Conservation (phyloP, 2,329 filamentous ascomycete genomes). For the Exophiala oligosperma region DNA sequence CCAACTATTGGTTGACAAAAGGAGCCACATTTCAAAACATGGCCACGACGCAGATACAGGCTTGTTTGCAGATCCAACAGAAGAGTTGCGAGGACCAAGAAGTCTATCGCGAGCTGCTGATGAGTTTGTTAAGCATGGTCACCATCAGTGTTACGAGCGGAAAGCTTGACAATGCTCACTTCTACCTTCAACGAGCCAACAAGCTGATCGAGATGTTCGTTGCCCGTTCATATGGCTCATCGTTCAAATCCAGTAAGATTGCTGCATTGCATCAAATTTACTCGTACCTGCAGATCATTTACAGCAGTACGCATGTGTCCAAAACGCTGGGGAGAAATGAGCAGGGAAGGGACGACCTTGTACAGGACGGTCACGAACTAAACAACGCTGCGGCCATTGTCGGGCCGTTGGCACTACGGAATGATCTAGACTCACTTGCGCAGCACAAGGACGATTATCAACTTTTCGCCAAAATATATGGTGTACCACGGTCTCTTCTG, state of each 20-base stretch:
- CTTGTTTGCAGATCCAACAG: background rate
- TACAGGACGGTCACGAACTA: background rate
- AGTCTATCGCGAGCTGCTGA: slow-evolving; percentile 6
- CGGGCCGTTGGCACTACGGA: background rate
- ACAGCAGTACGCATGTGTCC: slow-evolving; percentile 6
- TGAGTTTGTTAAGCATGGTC: slow-evolving; percentile 11
- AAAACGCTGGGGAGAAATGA: background rate
- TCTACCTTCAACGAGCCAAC: slow-evolving; percentile 9
- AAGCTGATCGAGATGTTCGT: slow-evolving; percentile 9
- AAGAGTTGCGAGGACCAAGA: slow-evolving; percentile 3
- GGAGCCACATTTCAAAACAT: slow-evolving; percentile 3
- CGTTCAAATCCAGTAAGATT: slow-evolving; percentile 11
- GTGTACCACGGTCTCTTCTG: slow-evolving; percentile 9
- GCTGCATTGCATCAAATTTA: slow-evolving; percentile 8
- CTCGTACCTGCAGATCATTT: slow-evolving; percentile 10
- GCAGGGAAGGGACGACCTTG: background rate
- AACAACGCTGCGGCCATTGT: background rate
- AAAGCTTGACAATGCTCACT: slow-evolving; percentile 3
- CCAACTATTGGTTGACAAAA: slow-evolving; percentile 7
- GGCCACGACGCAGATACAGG: slow-evolving; percentile 5
- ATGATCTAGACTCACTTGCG: slow-evolving; percentile 3
- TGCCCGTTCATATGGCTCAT: background rate
- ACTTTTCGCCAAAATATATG: slow-evolving; percentile 7
- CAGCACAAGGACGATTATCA: slow-evolving; percentile 9
- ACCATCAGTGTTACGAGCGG: slow-evolving; percentile 12